Conservation (phyloP, 2,329 filamentous ascomycete genomes). For the Botrytis aclada region DNA sequence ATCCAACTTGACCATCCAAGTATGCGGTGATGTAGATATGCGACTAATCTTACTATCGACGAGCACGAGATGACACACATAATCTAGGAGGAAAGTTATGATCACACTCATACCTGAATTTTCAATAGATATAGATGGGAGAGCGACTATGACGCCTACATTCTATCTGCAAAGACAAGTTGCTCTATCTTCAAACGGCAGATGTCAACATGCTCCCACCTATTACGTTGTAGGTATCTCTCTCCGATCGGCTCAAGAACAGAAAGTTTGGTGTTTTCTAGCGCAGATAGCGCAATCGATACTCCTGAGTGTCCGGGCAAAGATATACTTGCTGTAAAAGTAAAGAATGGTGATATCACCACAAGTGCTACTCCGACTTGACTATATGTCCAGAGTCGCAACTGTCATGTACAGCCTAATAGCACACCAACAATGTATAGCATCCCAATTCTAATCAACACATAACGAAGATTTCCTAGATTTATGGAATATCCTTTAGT, state of each 20-base stretch:
- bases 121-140: neutral
- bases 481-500: neutral
- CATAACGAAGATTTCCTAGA: neutral
- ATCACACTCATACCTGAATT: neutral
- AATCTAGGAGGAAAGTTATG: neutral
- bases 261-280: neutral
- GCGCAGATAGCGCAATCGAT: neutral
- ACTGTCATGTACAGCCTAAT: neutral
- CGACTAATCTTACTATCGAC: neutral
- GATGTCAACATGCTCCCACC: neutral
- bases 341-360: neutral
- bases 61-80: neutral
- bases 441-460: neutral
- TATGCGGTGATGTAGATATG: neutral
- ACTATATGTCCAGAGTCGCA: neutral
- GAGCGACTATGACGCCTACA: neutral
- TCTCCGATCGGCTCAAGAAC: neutral
- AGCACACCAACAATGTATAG: neutral
- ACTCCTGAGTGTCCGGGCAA: neutral
- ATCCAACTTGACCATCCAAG: neutral
- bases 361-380: neutral
- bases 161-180: neutral
- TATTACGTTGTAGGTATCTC: neutral
- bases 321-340: neutral
- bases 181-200: neutral